Evolutionary conservation across 768 basidiomycete genomes (phyloP), one percentile per base, ranked within the genome.

Genomic region (Kwoniella sp.): DNA sequence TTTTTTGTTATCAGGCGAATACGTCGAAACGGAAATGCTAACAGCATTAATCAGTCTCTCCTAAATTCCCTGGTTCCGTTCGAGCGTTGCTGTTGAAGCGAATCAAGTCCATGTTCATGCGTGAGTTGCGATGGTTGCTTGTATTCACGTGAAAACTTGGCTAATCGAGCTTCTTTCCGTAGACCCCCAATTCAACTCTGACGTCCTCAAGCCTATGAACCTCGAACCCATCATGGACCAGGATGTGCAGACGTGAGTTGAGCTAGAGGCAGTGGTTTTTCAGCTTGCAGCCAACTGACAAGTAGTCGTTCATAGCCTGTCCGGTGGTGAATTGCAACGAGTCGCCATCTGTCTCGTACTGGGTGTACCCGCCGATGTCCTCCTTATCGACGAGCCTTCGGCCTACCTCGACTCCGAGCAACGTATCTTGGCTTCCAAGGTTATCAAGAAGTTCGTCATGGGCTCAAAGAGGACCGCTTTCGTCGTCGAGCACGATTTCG

Each of bases 401-500:
- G 78, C 79, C 29, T 78, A 78, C 88, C 83, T 99, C 72, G 96
- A 99, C 78, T 97, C 95, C 30, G 96, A 99, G 79, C 96, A 99
- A 80, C 96, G 96, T 87, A 98, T 99, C 79, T 91, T 94, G 68
- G 91, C 95, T 19, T 88, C 89, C 77, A 95, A 97, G 79, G 93
- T 98, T 73, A 98, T 99, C 83, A 98, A 99, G 81, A 88, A 95
- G 52, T 97, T 95, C 82, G 91, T 99, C 75, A 87, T 98, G 29
- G 90, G 96, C 76, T 86, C 92, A 15, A 96, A 96, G 84, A 93
- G 94, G 83, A 98, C 94, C 1, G 96, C 96, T 0, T 97, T 99
- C 80, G 86, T 99, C 73, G 97, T 99, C 76, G 96, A 99, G 85
- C 96, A 99, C 87, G 95, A 98, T 83, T 97, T 99, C 81, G 74